A percentile compares a stretch with the other conserved stretches of the same genome.
Conservation (phyloP, 768 basidiomycete genomes). For the Mycena latifolia region DNA sequence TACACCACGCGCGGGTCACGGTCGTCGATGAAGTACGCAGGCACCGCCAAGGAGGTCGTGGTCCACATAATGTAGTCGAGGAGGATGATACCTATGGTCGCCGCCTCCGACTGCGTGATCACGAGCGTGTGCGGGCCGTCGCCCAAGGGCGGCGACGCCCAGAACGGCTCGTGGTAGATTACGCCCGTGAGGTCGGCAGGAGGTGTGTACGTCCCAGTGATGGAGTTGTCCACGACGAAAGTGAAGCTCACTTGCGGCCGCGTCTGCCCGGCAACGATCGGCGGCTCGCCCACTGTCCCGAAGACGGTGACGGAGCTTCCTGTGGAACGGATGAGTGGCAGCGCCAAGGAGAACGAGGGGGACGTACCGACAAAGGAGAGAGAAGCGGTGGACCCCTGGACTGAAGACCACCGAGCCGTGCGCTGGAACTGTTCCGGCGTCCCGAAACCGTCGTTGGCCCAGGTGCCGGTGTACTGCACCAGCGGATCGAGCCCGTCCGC, state of each 20-base stretch:
- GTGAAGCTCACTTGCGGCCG: no score
- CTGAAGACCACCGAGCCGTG: no score
- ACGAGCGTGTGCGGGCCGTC: slow-evolving; percentile 21
- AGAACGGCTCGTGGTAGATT: neutral
- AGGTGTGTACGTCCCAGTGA: neutral
- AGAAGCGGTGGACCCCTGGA: neutral
- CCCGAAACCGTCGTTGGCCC: neutral
- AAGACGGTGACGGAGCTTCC: slow-evolving; percentile 15
- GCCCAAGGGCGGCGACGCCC: neutral
- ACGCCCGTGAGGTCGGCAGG: neutral
- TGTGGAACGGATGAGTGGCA: neutral
- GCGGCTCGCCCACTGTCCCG: no score
- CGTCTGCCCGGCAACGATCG: no score
- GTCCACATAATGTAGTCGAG: slow-evolving; percentile 17
- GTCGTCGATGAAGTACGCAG: slow-evolving; percentile 23
- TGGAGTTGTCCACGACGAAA: neutral
- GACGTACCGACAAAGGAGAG: slow-evolving; percentile 18
- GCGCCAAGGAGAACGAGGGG: neutral
- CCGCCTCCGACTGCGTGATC: neutral
- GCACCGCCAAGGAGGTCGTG: neutral
- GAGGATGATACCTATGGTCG: neutral
- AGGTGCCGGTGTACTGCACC: slow-evolving; percentile 2
- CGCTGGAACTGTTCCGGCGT: neutral
- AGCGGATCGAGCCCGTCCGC: slow-evolving; percentile 6
- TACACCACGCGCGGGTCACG: slow-evolving; percentile 10